Evolutionary conservation across 176 grass and related monocot genomes (phyloP).

Genomic region (Avena sativa): DNA sequence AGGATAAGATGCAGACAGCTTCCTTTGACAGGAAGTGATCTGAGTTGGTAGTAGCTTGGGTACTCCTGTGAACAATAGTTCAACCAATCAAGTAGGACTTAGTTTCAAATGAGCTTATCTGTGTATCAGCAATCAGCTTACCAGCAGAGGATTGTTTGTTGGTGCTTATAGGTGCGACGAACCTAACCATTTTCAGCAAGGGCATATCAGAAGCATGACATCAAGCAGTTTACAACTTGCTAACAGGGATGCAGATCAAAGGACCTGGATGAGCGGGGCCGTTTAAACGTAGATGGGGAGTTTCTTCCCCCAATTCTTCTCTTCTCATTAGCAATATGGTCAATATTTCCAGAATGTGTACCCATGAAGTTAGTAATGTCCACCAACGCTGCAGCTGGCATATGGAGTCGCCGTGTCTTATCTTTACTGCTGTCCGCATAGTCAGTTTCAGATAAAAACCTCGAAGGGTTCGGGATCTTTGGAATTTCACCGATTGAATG

Average conservation of each 20-base stretch:
- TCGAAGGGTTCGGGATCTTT: slow-evolving; percentile 45
- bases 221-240: slow-evolving; percentile 55
- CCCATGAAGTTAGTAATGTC: slow-evolving; percentile 63
- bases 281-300: slow-evolving; percentile 83
- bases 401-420: slow-evolving; percentile 42
- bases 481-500: slow-evolving; percentile 30
- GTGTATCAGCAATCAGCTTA: slow-evolving; percentile 49
- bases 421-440: slow-evolving; percentile 18
- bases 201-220: slow-evolving; percentile 54
- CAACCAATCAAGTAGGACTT: slow-evolving; percentile 43
- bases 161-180: slow-evolving; percentile 74
- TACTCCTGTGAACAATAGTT: slow-evolving; percentile 58
- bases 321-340: slow-evolving; percentile 54
- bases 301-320: slow-evolving; percentile 63
- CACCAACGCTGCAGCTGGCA: slow-evolving; percentile 52
- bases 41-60: slow-evolving; percentile 61
- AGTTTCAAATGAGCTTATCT: slow-evolving; percentile 28
- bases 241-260: slow-evolving; percentile 49
- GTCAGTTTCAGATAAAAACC: slow-evolving; percentile 46
- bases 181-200: slow-evolving; percentile 74
- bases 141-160: slow-evolving; percentile 52
- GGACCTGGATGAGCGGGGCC: slow-evolving; percentile 82
- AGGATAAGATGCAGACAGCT: slow-evolving; percentile 68
- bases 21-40: slow-evolving; percentile 52
- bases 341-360: slow-evolving; percentile 46